Evolutionary conservation across 208 protist species (phyloP).

Genomic region (Entamoeba moshkovskii): DNA sequence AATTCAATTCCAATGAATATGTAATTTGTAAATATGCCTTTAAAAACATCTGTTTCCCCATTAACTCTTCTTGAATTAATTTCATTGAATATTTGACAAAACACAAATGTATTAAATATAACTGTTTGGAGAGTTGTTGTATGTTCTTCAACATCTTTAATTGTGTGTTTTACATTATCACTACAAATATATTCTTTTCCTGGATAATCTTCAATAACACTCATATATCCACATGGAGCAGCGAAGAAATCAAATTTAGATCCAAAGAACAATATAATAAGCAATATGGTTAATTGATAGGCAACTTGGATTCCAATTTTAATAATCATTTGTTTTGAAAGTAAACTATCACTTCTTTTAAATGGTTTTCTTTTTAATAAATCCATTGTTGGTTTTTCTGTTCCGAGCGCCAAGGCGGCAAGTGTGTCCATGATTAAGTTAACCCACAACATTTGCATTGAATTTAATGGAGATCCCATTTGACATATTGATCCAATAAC

Average conservation of each 20-base stretch:
- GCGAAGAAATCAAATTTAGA: neutral
- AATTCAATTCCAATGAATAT: neutral
- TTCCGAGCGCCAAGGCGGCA: conserved; percentile 82
- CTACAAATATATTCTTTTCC: neutral
- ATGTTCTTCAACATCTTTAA: neutral
- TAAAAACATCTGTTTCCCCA: neutral
- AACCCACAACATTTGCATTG: conserved; percentile 78
- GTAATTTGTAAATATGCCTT: neutral
- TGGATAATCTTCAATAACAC: neutral
- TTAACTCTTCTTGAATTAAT: conserved; percentile 19
- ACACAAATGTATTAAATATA: conserved; percentile 29
- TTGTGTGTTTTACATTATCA: neutral
- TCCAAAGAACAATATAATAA: neutral
- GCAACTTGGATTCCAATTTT: conserved; percentile 8
- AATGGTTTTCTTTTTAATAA: conserved; percentile 19
- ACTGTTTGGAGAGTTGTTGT: neutral
- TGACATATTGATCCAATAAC: conserved; percentile 55
- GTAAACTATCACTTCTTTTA: neutral
- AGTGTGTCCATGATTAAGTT: conserved; percentile 97
- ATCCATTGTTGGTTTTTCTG: conserved; percentile 62
- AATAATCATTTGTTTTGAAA: conserved; percentile 20
- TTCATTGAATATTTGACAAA: conserved; percentile 32
- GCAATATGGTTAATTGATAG: conserved; percentile 18
- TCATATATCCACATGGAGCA: neutral
- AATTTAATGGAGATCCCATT: conserved; percentile 18